Percentiles rank a stretch among this genome's conserved stretches.
Conservation (phyloP, 495 filamentous ascomycete genomes). For the Aspergillus panamensis region DNA sequence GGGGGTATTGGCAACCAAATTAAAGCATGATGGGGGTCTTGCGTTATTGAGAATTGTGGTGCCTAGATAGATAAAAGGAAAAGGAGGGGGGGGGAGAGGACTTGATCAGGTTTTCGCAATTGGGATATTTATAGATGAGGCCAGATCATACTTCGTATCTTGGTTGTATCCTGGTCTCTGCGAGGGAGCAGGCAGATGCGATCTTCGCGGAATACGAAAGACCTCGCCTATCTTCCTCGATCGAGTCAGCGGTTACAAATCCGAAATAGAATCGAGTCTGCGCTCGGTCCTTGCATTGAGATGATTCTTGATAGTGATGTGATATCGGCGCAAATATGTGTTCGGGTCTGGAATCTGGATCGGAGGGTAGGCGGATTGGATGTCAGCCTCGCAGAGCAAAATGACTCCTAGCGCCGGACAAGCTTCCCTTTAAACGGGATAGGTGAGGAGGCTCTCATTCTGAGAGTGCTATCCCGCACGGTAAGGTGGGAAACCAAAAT, state of each 20-base stretch:
- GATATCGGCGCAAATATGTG: background rate
- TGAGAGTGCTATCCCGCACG: background rate
- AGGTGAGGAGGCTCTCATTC: background rate
- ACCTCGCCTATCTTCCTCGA: background rate
- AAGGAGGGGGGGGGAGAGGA: background rate
- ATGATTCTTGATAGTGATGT: background rate
- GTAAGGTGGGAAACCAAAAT: slow-evolving; percentile 5
- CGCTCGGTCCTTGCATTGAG: background rate
- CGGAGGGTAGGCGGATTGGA: slow-evolving; percentile 5
- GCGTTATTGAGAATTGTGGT: background rate
- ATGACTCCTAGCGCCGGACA: slow-evolving; percentile 4
- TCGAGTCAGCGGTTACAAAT: background rate
- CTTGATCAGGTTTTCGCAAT: background rate
- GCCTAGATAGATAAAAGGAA: background rate
- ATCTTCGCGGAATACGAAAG: background rate
- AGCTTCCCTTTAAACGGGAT: background rate
- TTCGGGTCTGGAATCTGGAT: background rate
- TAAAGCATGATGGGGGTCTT: background rate
- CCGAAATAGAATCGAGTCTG: background rate
- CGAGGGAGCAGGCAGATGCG: background rate
- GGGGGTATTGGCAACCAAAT: background rate
- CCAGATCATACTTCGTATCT: slow-evolving; percentile 2
- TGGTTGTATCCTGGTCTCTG: too few species aligned
- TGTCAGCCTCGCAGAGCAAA: background rate
- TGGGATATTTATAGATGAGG: slow-evolving; percentile 13